phyloP scores from a whole-genome alignment of 768 basidiomycete species.

The Tricholoma sp. region DNA sequence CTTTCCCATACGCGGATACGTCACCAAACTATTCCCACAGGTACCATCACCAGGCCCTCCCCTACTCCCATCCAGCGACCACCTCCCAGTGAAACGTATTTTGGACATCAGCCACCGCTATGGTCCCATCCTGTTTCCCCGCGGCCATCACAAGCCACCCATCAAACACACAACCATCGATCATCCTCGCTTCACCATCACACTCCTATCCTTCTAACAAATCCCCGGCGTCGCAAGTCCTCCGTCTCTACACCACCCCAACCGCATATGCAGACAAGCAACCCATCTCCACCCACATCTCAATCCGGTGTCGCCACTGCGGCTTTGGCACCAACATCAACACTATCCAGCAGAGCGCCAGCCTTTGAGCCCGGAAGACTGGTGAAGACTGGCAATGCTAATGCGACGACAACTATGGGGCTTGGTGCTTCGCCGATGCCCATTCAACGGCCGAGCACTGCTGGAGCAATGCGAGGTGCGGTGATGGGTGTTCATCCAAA shows the following conservation, averaged over 20 bases:
- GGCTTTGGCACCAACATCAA: slow-evolving; percentile 25
- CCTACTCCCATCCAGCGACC: slow-evolving; percentile 24
- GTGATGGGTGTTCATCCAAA: not conserved
- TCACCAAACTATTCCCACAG: slow-evolving; percentile 13
- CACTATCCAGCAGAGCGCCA: slow-evolving; percentile 47
- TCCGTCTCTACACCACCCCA: slow-evolving; percentile 9
- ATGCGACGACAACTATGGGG: not conserved
- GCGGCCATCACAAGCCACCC: slow-evolving; percentile 6
- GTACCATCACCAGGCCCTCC: slow-evolving; percentile 16
- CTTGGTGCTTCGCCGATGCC: not conserved
- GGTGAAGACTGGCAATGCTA: not conserved
- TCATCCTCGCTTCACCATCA: slow-evolving; percentile 24
- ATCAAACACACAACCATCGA: slow-evolving; percentile 18
- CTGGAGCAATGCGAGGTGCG: not conserved
- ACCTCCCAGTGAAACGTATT: slow-evolving; percentile 8
- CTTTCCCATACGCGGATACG: slow-evolving; percentile 15
- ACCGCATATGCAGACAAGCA: not conserved
- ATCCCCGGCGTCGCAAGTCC: slow-evolving; percentile 23
- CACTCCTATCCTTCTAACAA: slow-evolving; percentile 16
- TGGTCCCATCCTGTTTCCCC: slow-evolving; percentile 5
- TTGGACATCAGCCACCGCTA: slow-evolving; percentile 7
- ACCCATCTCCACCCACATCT: not conserved
- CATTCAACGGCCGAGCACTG: not conserved
- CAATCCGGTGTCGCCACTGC: slow-evolving; percentile 10
- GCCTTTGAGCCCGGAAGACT: slow-evolving; percentile 45